Base-by-base conservation (phyloP, 148 eudicot species). In the Oxyria digyna region DNA sequence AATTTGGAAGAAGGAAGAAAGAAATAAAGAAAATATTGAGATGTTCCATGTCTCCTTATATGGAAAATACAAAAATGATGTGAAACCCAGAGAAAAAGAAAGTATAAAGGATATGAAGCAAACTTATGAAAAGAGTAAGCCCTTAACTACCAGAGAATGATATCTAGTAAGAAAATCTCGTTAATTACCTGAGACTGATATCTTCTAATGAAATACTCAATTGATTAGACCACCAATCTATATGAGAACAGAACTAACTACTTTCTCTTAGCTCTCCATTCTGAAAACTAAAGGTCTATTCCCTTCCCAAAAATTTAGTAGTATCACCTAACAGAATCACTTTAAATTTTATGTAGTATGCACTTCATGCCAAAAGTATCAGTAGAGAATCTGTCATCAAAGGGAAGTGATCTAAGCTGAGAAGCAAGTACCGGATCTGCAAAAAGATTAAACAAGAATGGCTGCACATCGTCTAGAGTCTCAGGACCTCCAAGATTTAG, bases 401-500 rank as follows among this genome's bases (percentile, higher is more conserved):
- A 46, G n/a, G 40, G 3, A 49, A 31, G 42, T 32, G 24, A 15
- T 63, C 7, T 20, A 35, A 32, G 48, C 37, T 38, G 78, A 73
- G 29, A 35, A 43, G 21, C 45, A 71, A 77, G 71, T 86, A 94
- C 98, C 85, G 98, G 98, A 75, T 94, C 98, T 15, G 98, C 92
- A 73, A 94, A 94, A 69, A 94, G 96, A 78, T 94, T 94, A 72
- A 88, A 94, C 79, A 94, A 79, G 76, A 94, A 94, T 40, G 98
- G 98, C 75, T 94, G 98, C 76, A 94, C 97, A 72, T 94, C 98
- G 40, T 94, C 92, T 75, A 94, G 84, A 69, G 96, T 93, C 76
- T 93, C 98, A 41, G 98, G 98, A 59, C 98, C 98, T 74, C 98
- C 98, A 77, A 93, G 98, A 80, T 93, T 93, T 15, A 93, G 91